Evolutionary conservation across 2,329 filamentous ascomycete genomes (phyloP), one percentile per base, ranked within the genome.

Genomic region (Botrytis byssoidea): DNA sequence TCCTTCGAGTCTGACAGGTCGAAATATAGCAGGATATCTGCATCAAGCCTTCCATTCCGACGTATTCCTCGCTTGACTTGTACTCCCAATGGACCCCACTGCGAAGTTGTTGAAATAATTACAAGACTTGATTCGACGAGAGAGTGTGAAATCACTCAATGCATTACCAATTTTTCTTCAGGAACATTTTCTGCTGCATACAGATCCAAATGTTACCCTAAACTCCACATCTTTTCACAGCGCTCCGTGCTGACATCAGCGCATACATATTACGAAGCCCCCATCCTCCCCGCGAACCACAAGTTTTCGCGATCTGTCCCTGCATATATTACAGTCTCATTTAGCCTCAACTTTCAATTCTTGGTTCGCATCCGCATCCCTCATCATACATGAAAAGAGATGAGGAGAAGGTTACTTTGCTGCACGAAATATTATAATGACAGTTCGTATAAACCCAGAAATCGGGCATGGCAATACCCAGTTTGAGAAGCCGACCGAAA

Each of bases 391-490:
- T 68, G 25, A 32, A 55, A 55, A 16, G 65, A 68, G 35, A 42
- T 68, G 66, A 68, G 48, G 66, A 68, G 66, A 57, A 68, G 3
- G 66, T 44, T 68, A 68, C 48, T 55, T 67, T 67, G n/a, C 22
- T 67, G 65, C 46, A 40, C 22, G 46, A 55, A 29, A 51, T 48
- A 68, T 18, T 64, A 20, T 29, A 68, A 29, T 68, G 48, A 32
- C 20, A 32, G 48, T 68, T 68, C 66, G 37, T 32, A 57, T 68
- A 40, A 16, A 57, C 37, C 18, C 66, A 10, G 35, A 57, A 16
- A 57, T 25, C 66, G 48, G 48, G 35, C 48, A 68, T 55, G 48
- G 10, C 35, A 68, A 10, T 32, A 22, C 51, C 35, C 7, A 29
- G 12, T 68, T 32, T 68, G 9, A 22, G 48, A 57, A 57, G 16